Conservation (phyloP, 2,329 filamentous ascomycete genomes). For the Karstenula rhodostoma region DNA sequence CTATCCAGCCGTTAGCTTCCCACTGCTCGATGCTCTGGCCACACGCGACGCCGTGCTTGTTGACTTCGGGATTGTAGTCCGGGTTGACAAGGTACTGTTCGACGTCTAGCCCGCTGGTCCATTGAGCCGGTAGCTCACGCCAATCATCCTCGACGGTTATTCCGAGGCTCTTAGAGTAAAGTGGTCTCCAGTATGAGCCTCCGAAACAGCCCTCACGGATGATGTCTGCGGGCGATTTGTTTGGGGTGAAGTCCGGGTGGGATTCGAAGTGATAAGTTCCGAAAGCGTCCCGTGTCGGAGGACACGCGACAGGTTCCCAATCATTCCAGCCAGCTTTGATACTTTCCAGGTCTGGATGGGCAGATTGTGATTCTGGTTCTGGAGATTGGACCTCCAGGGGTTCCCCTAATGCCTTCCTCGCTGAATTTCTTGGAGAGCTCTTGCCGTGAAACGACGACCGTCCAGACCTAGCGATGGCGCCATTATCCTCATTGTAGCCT, state of each 20-base stretch:
- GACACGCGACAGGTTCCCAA: not conserved
- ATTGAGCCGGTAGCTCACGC: not conserved
- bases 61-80: not conserved
- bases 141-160: not conserved
- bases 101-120: not conserved
- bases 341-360: not conserved
- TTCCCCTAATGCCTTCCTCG: not conserved
- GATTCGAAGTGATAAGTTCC: not conserved
- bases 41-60: not conserved
- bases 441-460: not conserved
- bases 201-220: not conserved
- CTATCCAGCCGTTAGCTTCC: not conserved
- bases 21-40: not conserved
- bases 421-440: not conserved
- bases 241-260: not conserved
- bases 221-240: not conserved
- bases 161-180: not conserved
- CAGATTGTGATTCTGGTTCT: not conserved
- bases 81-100: not conserved
- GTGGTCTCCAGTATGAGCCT: not conserved
- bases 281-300: not conserved
- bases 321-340: not conserved
- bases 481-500: not conserved
- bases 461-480: not conserved
- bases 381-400: not conserved